Conservation (phyloP, 2,329 filamentous ascomycete species). For the Eutypa lata region DNA sequence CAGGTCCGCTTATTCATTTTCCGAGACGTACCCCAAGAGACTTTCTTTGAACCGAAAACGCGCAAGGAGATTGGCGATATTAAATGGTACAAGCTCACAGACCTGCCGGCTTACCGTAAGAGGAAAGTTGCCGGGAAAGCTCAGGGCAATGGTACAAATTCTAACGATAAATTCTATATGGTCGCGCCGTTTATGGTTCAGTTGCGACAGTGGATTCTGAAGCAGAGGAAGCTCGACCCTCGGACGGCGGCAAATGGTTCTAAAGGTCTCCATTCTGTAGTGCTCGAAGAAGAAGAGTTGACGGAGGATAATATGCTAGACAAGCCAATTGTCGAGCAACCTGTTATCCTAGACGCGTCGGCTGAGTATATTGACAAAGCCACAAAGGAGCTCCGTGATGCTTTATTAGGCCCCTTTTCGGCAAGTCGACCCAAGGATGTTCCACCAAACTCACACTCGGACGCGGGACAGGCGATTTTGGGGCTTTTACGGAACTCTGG, state of each 20-base stretch:
- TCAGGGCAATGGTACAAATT: constrained; percentile 54
- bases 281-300: constrained; percentile 55
- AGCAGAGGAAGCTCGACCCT: constrained; percentile 72
- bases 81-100: constrained; percentile 86
- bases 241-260: constrained; percentile 33
- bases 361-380: constrained; percentile 22
- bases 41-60: constrained; percentile 82
- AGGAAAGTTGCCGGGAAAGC: constrained; percentile 55
- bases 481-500: constrained; percentile 42
- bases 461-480: constrained; percentile 51
- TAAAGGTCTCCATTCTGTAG: constrained; percentile 40
- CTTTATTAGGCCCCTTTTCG: constrained; percentile 54
- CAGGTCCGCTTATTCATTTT: constrained; percentile 93
- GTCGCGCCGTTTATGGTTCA: constrained; percentile 87
- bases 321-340: constrained; percentile 29
- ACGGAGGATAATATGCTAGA: constrained; percentile 61
- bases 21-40: constrained; percentile 81
- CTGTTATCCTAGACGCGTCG: constrained; percentile 20
- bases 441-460: constrained; percentile 23
- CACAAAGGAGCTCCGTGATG: constrained; percentile 45
- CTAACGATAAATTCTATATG: constrained; percentile 93
- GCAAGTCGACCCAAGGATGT: constrained; percentile 44
- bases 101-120: constrained; percentile 78
- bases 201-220: constrained; percentile 86
- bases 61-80: constrained; percentile 98